Conservation (phyloP, 106 monocot genomes). For the Xerophyta viscosa region DNA sequence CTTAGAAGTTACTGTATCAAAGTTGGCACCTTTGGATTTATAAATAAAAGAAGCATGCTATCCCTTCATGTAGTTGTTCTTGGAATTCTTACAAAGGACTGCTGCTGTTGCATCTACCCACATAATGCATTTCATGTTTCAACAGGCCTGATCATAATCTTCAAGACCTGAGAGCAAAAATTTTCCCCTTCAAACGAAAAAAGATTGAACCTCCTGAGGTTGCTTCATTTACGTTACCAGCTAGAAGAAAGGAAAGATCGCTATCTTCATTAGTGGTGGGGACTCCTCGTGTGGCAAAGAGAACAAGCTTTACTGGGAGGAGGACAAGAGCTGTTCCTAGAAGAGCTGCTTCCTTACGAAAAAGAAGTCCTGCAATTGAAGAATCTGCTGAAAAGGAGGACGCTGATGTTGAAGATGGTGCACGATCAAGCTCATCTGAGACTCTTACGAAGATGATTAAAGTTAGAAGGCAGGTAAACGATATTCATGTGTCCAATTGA, state of each 20-base stretch:
- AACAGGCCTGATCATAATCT: conserved; percentile 88
- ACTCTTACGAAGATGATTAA: conserved; percentile 29
- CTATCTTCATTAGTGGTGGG: conserved; percentile 85
- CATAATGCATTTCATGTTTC: no score
- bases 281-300: conserved; percentile 51
- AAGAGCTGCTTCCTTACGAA: conserved; percentile 34
- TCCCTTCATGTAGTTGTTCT: no score
- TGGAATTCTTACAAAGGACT: no score
- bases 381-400: conserved; percentile 41
- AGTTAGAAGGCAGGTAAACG: conserved; percentile 54
- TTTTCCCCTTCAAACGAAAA: conserved; percentile 78
- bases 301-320: conserved; percentile 57
- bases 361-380: conserved; percentile 29
- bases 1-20: no score
- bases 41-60: no score
- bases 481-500: background rate
- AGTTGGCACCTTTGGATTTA: no score
- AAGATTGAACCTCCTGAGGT: conserved; percentile 51
- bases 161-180: conserved; percentile 79
- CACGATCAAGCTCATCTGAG: conserved; percentile 37
- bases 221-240: conserved; percentile 48
- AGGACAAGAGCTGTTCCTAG: conserved; percentile 66
- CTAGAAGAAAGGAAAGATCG: conserved; percentile 91
- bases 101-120: no score
- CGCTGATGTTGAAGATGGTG: conserved; percentile 23